Conservation (phyloP, 192 early-diverging fungal species). For the Podila epigama region DNA sequence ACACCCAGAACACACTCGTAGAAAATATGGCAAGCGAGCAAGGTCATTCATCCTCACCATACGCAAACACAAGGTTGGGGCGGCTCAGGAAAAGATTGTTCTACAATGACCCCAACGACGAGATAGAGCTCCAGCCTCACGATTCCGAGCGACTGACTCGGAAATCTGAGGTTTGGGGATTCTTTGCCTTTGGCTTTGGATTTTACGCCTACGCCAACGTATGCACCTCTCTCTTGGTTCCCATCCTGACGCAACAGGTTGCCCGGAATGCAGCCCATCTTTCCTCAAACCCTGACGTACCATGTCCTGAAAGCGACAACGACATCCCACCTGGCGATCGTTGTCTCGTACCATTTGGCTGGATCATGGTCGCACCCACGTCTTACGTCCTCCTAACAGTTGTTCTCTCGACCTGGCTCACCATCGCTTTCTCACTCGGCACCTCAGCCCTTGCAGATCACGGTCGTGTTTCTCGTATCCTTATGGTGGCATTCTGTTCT, state of each 20-base stretch:
- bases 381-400: slow-evolving; percentile 37
- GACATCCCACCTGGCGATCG: slow-evolving; percentile 28
- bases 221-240: slow-evolving; percentile 27
- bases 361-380: slow-evolving; percentile 32
- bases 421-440: slow-evolving; percentile 35
- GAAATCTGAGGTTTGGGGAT: slow-evolving; percentile 40
- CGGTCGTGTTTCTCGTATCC: slow-evolving; percentile 23
- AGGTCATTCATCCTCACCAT: too few species aligned
- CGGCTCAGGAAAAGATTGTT: slow-evolving; percentile 19
- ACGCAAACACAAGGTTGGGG: neutral
- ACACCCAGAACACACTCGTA: too few species aligned
- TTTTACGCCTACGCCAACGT: slow-evolving; percentile 33
- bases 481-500: slow-evolving; percentile 23
- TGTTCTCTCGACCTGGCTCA: slow-evolving; percentile 37
- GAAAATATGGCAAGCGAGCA: too few species aligned
- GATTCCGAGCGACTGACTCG: slow-evolving; percentile 10
- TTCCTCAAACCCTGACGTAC: slow-evolving; percentile 14
- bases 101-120: slow-evolving; percentile 15
- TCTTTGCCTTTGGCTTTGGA: slow-evolving; percentile 43
- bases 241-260: slow-evolving; percentile 30
- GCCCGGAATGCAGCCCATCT: slow-evolving; percentile 20
- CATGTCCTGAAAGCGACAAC: slow-evolving; percentile 9
- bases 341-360: slow-evolving; percentile 35
- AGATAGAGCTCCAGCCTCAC: slow-evolving; percentile 18
- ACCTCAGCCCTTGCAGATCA: slow-evolving; percentile 51